Conservation (phyloP, 441 rosid genomes). For the Erodium texanum region DNA sequence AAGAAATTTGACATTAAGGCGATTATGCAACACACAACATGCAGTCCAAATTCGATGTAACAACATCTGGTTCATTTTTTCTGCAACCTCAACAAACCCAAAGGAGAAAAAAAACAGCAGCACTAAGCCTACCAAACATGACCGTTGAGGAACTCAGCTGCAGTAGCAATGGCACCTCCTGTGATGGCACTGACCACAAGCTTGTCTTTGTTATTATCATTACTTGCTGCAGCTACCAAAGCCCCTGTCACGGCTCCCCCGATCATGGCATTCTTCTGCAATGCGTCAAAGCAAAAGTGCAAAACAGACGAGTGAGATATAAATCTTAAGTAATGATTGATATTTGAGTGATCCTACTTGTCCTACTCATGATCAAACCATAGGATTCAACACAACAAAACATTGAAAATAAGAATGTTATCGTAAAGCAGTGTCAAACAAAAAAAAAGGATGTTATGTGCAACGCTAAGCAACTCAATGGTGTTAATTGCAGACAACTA, state of each 20-base stretch:
- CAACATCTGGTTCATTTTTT: not conserved
- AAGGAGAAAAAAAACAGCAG: no score
- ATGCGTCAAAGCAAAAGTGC: not conserved
- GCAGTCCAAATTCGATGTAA: not conserved
- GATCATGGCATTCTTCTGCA: slow-evolving; percentile 68
- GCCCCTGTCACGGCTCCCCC: slow-evolving; percentile 73
- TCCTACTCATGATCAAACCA: not conserved
- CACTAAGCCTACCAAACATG: slow-evolving; percentile 5
- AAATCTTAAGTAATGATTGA: not conserved
- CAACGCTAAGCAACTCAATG: not conserved
- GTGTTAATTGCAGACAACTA: no score
- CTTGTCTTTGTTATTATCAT: slow-evolving; percentile 35
- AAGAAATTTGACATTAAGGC: not conserved
- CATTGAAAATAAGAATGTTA: not conserved
- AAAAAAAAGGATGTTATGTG: not conserved
- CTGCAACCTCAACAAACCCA: not conserved
- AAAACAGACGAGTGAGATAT: not conserved
- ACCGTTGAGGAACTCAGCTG: slow-evolving; percentile 48
- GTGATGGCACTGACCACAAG: slow-evolving; percentile 49
- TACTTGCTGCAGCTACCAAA: slow-evolving; percentile 40
- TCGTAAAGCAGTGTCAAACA: not conserved
- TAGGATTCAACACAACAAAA: not conserved
- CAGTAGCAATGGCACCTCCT: slow-evolving; percentile 68
- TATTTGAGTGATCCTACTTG: not conserved
- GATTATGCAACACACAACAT: not conserved